Evolutionary conservation across 257 asterid species (phyloP), one percentile per base, ranked within the genome.

Genomic region (Nemophila menziesii): DNA sequence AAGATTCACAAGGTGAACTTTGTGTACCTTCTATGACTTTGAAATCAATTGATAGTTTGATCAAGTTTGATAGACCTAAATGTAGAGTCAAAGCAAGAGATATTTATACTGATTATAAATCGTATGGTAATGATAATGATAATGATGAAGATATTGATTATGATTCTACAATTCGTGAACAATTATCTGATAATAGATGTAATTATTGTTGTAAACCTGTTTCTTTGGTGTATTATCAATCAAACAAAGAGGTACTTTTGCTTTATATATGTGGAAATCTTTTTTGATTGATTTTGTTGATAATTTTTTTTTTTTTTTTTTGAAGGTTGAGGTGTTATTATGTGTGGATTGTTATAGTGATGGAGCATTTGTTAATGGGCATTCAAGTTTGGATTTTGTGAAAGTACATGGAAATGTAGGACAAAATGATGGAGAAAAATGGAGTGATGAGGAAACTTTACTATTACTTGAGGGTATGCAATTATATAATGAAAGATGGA

Each of bases 201-300:
- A 62, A 54, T 58, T 67, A 60, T 60, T 90, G 98, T 65, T 81
- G 72, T 34, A 74, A 67, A 33, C 57, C 82, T 41, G 71, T 81
- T 57, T 64, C 94, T 22, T 54, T 66, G 4, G 70, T 63, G 20
- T 69, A 75, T 64, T 90, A 79, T 58, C 96, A 85, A 63, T 90
- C 98, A 11, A 92, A 80, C 65, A 90, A 85, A 57, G 98, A 84
- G 98, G 98, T 89, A 76, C 55, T n/a, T n/a, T n/a, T n/a, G n/a
- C n/a, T n/a, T n/a, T n/a, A n/a, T n/a, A n/a, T n/a, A n/a, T n/a
- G n/a, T n/a, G n/a, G n/a, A n/a, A n/a, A n/a, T n/a, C n/a, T n/a
- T n/a, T n/a, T n/a, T n/a, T n/a, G n/a, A n/a, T n/a, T n/a, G n/a
- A n/a, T n/a, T n/a, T n/a, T n/a, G n/a, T n/a, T n/a, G n/a, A n/a